Percentiles rank a stretch among this genome's conserved stretches.
Conservation (phyloP, 2,329 filamentous ascomycete genomes). For the Fusarium nanum region DNA sequence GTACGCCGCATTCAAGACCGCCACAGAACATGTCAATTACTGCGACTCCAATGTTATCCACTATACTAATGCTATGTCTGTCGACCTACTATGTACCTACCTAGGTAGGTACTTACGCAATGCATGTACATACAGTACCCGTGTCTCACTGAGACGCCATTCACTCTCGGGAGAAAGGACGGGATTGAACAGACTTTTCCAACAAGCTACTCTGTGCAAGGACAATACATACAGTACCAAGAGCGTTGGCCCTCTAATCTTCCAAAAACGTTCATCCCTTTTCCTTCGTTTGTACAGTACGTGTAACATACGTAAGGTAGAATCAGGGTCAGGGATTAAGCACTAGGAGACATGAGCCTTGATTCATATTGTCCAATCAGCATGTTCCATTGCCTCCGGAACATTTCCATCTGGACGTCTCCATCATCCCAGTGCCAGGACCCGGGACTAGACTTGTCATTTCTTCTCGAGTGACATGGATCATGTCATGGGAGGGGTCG, state of each 20-base stretch:
- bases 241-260: neutral
- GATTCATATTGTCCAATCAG: constrained; percentile 17
- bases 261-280: constrained; percentile 18
- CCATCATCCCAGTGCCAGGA: constrained; percentile 3
- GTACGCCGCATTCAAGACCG: constrained; percentile 19
- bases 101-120: neutral
- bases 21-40: constrained; percentile 24
- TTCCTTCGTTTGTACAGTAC: neutral
- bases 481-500: constrained; percentile 21
- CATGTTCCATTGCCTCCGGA: constrained; percentile 10
- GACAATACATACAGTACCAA: neutral
- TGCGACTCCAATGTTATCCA: constrained; percentile 36
- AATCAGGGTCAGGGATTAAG: constrained; percentile 1
- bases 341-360: constrained; percentile 13
- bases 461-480: constrained; percentile 28
- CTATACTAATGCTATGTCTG: neutral
- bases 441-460: constrained; percentile 22
- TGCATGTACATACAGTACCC: constrained; percentile 2
- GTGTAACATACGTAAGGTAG: neutral
- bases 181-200: neutral
- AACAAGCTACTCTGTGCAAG: neutral
- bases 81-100: neutral
- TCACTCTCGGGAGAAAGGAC: neutral
- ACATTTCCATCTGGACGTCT: constrained; percentile 22
- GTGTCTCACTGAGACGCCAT: constrained; percentile 39